Evolutionary conservation across 306 rosid genomes (phyloP), one percentile per base, ranked within the genome.

Genomic region (Sesbania bispinosa): DNA sequence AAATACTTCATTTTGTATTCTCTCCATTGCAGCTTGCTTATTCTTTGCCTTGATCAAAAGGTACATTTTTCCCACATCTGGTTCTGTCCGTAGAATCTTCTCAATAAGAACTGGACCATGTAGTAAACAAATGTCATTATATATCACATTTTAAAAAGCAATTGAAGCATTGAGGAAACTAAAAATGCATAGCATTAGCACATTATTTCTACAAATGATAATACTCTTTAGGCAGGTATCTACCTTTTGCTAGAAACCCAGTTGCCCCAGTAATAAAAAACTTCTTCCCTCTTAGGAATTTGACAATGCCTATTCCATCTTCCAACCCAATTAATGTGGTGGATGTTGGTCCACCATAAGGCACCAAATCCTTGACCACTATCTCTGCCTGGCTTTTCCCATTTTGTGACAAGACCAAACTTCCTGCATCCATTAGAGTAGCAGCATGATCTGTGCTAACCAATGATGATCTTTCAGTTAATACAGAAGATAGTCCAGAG

Each of bases 161-260:
- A 21, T 19, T 51, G 11, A 50, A 48, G 11, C 27, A 70, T 47
- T 9, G 15, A 71, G 45, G 50, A 66, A 26, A 42, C 39, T 24
- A 2, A 38, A 68, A 21, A 11, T 51, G 2, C 38, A 47, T n/a
- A n/a, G n/a, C n/a, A n/a, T n/a, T 3, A 29, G 2, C 46, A 47
- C 26, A 39, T 14, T 13, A 6, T 33, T 35, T 24, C 45, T 14
- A 65, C n/a, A 48, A n/a, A 33, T 24, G 42, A 54, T 19, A 6
- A 48, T 2, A 43, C 7, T 45, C 51, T 45, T 26, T 59, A 11
- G 6, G 16, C n/a, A n/a, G n/a, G n/a, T n/a, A n/a, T n/a, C n/a
- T 47, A 90, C 98, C 96, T 86, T 94, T 94, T 0, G 91, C 98
- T 10, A 94, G 96, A 86, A 94, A 94, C 9, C 98, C 98, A 24